Evolutionary conservation across 2,329 filamentous ascomycete genomes (phyloP), one percentile per base, ranked within the genome.

Genomic region (Scopulariopsis brevicaulis): DNA sequence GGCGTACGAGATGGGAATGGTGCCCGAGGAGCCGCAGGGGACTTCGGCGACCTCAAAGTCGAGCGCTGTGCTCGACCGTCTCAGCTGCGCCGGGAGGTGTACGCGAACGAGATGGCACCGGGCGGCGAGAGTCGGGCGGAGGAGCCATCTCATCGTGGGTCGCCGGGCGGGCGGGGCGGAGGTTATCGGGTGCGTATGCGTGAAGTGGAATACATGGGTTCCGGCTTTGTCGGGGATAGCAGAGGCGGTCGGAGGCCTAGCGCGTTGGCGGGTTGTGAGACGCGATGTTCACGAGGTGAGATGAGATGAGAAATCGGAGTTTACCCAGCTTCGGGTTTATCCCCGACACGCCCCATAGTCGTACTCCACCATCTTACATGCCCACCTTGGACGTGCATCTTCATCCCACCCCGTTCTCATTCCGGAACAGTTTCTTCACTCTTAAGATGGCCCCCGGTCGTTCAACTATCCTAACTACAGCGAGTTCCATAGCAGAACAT

Each of bases 1-100:
- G 46, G 65, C 77, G 62, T 65, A 82, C 80, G 80, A 79, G 56
- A 83, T 69, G 14, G 69, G 72, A 48, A 82, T 73, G 62, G 68
- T 64, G 24, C 80, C 79, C 2, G 77, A 73, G 1, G 76, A 81
- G 56, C 75, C 77, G 58, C 74, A 78, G 43, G 67, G 69, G 11
- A 83, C 72, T 2, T 68, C 65, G 56, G 82, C 66, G 32, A 51
- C 25, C n/a, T 53, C 46, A 48, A 34, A 56, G 43, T 50, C 34
- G 10, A 46, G 15, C 12, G 22, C 15, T 34, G 48, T 53, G 22
- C 48, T 32, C 11, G n/a, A 25, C 32, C 55, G 37, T 57, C 55
- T 46, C 11, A 34, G 14, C 48, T 52, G 28, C 28, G 55, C 25
- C 10, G 14, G 24, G n/a, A 2, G 20, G 46, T 7, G 46, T 2